Percentiles rank a stretch among this genome's conserved stretches.
phyloP scores from a whole-genome alignment of 2,329 filamentous ascomycete species.

The Amauroascus verrucosus region DNA sequence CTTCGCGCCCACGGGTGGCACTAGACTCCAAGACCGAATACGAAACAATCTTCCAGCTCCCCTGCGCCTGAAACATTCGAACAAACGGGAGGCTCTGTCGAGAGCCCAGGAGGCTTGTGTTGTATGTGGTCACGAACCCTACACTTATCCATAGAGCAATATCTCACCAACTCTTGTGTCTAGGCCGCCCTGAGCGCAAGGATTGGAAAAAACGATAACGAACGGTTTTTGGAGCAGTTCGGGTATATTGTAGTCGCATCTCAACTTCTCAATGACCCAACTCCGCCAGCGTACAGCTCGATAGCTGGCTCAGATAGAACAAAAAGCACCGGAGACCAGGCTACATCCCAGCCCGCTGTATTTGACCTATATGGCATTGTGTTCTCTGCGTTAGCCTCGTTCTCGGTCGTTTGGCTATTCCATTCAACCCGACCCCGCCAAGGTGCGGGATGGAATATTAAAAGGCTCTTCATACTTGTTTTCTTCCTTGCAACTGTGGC shows the following conservation, averaged over 20 bases:
- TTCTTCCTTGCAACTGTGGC: constrained; percentile 44
- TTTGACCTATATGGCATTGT: constrained; percentile 56
- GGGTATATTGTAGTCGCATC: constrained; percentile 89
- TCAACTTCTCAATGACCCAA: constrained; percentile 63
- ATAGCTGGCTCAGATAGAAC: constrained; percentile 25
- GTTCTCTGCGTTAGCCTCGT: constrained; percentile 53
- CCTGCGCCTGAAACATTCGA: constrained; percentile 30
- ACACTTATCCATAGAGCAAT: background rate
- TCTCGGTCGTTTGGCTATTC: constrained; percentile 55
- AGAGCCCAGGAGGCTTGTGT: constrained; percentile 41
- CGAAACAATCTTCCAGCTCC: constrained; percentile 42
- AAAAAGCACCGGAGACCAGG: constrained; percentile 24
- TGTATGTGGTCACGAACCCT: constrained; percentile 25
- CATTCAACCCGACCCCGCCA: constrained; percentile 57
- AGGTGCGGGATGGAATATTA: constrained; percentile 34
- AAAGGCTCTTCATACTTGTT: constrained; percentile 32
- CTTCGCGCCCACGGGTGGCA: constrained; percentile 43
- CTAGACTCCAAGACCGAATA: constrained; percentile 41
- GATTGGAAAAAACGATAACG: constrained; percentile 65
- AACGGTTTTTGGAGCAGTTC: constrained; percentile 81
- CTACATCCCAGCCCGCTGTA: constrained; percentile 29
- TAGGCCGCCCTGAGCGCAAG: constrained; percentile 53
- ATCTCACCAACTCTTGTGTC: constrained; percentile 11
- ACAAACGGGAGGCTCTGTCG: constrained; percentile 26
- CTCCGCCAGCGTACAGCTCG: constrained; percentile 33